Conservation (phyloP, 169 alveolate genomes). For the Blepharisma undulans region DNA sequence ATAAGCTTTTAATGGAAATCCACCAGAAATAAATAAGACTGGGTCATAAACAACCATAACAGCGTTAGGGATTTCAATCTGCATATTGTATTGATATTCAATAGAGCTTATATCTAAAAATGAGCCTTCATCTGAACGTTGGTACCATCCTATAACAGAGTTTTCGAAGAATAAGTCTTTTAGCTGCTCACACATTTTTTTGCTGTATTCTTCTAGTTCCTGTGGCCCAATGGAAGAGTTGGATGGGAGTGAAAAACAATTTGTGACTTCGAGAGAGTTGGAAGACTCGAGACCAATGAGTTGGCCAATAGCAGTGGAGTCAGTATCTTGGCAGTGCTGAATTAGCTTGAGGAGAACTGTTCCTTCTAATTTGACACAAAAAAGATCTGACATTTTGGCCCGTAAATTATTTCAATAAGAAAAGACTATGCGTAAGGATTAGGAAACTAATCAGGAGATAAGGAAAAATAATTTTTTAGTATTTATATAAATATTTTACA, state of each 20-base stretch:
- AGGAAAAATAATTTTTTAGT: too few species aligned
- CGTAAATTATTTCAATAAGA: background rate
- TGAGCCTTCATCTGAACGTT: background rate
- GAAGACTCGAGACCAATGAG: background rate
- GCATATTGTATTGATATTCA: slow-evolving; percentile 18
- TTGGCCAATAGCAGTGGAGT: background rate
- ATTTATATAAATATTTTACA: too few species aligned
- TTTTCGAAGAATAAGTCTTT: slow-evolving; percentile 36
- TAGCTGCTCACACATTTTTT: background rate
- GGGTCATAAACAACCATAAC: slow-evolving; percentile 23
- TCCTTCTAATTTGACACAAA: background rate
- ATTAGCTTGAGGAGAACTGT: slow-evolving; percentile 14
- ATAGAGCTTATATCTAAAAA: background rate
- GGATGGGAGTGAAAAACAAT: slow-evolving; percentile 14
- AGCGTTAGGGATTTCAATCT: slow-evolving; percentile 12
- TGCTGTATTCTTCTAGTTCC: slow-evolving; percentile 3
- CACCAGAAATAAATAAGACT: background rate
- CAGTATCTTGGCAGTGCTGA: slow-evolving; percentile 23
- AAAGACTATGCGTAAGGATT: too few species aligned
- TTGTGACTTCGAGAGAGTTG: background rate
- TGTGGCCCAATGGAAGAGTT: background rate
- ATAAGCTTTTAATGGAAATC: background rate
- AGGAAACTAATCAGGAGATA: too few species aligned
- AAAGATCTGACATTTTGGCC: slow-evolving; percentile 33
- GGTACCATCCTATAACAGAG: slow-evolving; percentile 19